phyloP scores from a whole-genome alignment of 2,329 filamentous ascomycete species.

The Botrytis aclada region DNA sequence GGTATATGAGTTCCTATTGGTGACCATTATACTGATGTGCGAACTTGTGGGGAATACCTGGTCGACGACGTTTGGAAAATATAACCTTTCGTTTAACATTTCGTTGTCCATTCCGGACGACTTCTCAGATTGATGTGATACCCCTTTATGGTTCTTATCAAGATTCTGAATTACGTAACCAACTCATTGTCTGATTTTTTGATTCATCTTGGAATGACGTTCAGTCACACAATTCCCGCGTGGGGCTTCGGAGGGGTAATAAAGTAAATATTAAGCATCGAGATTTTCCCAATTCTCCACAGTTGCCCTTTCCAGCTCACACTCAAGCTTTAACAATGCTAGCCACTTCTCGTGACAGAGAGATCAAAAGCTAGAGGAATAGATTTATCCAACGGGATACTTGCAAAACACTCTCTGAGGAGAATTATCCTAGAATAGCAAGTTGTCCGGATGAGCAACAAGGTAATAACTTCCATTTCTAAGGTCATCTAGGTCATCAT shows the following conservation, averaged over 20 bases:
- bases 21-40: background rate
- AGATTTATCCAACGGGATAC: background rate
- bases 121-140: background rate
- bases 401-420: background rate
- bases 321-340: background rate
- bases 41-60: slow-evolving; percentile 10
- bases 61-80: background rate
- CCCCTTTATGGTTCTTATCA: background rate
- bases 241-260: background rate
- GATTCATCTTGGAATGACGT: background rate
- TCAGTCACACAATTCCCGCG: background rate
- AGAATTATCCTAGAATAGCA: background rate
- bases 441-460: background rate
- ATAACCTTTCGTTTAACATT: background rate
- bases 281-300: background rate
- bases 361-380: background rate
- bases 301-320: background rate
- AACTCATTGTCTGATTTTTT: background rate
- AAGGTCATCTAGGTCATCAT: background rate
- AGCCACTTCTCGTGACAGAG: background rate
- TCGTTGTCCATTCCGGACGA: background rate
- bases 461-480: background rate
- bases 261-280: slow-evolving; percentile 2
- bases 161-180: background rate
- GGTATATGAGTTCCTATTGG: background rate